Conservation (phyloP, 169 alveolate species). For the Plasmodium coatneyi region DNA sequence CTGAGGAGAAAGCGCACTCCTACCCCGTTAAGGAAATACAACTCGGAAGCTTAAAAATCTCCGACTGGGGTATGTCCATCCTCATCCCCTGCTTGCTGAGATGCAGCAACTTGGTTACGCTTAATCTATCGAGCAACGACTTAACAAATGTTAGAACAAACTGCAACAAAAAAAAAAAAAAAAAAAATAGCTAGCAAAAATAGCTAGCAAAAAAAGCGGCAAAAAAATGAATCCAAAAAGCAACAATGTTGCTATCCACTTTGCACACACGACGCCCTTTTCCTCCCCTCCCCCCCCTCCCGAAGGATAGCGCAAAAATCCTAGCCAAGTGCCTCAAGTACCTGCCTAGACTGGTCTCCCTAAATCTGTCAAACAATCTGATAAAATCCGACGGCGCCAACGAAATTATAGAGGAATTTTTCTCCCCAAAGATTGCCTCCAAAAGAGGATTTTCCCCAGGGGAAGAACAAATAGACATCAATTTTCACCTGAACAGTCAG, state of each 20-base stretch:
- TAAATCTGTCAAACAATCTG: conserved; percentile 32
- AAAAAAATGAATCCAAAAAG: background rate
- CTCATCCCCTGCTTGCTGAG: conserved; percentile 53
- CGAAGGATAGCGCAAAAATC: conserved; percentile 59
- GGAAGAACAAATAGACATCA: background rate
- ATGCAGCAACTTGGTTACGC: conserved; percentile 18
- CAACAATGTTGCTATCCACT: background rate
- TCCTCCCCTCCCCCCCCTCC: background rate
- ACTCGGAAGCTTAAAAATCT: conserved; percentile 36
- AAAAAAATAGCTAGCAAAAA: too few species aligned
- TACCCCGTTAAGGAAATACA: conserved; percentile 24
- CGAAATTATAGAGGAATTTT: conserved; percentile 26
- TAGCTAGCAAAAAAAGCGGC: background rate
- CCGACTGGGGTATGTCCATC: conserved; percentile 51
- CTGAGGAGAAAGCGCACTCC: background rate
- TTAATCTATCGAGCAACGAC: conserved; percentile 34
- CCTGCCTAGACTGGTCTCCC: conserved; percentile 4
- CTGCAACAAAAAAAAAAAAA: background rate
- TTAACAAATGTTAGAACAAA: conserved; percentile 42
- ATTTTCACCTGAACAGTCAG: background rate
- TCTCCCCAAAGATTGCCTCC: background rate
- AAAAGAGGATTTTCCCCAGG: background rate
- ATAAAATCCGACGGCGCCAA: conserved; percentile 31
- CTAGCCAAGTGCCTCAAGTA: conserved; percentile 38
- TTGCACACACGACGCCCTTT: background rate